Base-by-base conservation (phyloP, 2,329 filamentous ascomycete species). In the Penicillium palitans region DNA sequence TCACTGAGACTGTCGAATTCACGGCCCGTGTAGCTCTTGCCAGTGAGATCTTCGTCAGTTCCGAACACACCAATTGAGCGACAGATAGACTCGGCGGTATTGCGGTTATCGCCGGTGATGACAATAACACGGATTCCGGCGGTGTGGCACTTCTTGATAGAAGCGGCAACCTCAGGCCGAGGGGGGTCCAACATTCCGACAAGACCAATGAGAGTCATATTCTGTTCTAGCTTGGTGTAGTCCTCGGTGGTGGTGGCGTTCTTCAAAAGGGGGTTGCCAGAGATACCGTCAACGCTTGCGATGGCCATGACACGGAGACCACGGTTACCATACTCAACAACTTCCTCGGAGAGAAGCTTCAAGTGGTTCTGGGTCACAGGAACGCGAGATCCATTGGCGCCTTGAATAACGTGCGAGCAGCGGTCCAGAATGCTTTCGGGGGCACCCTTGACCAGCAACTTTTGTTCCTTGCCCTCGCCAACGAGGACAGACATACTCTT, bases 401-500 rank as follows among this genome's bases (percentile, higher is more conserved):
- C 96, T 61, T 93, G 79, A 17, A 98, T 75, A 46, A 87, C 85
- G 70, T 93, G 86, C 49, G 91, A 89, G 81, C 95, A 99, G 60
- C 96, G 90, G 68, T 96, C 93, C 61, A 99, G 84, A 67, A 99
- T 88, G 13, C 92, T 91, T 76, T 99, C 95, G 6, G 95, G 95
- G 21, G 96, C 95, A 69, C 95, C 95, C 80, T 99, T 99, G 65
- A 99, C 93, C 49, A 99, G 84, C 12, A 99, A 87, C 74, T 89
- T 92, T 78, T 95, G 86, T 52, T 86, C 77, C 50, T 82, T 81
- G 56, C 84, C 88, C 55, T 84, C 83, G 64, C 89, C 84, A 62
- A 96, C 91, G 59, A 98, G 80, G 37, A 99, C 96, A 48, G 95
- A 99, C 95, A 99, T 99, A 78, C 93, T 98, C 85, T 99, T 99